Base-by-base conservation (phyloP, 176 grass and related monocot species). In the Rhynchospora tenuis region DNA sequence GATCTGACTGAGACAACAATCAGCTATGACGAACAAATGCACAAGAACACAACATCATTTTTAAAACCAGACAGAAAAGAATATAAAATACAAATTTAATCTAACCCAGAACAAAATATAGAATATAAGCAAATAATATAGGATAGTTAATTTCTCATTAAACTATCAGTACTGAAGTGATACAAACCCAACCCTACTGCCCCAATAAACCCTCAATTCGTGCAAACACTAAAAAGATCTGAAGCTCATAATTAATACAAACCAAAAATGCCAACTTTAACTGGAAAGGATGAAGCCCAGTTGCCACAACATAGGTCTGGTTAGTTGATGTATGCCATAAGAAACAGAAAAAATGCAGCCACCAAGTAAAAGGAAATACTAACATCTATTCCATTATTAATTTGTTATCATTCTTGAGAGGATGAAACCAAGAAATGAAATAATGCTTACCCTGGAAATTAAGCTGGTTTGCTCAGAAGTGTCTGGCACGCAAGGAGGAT, bases 391-490 rank as follows among this genome's bases (percentile, higher is more conserved):
- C 2, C 44, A 45, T 51, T 54, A 4, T 29, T 28, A 75, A 52
- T 75, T 29, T 75, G 23, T 75, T 29, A 75, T 26, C 22, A 26
- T 17, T 76, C 47, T 55, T 27, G 24, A 76, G 46, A 28, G 7
- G 54, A 29, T 55, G 42, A 52, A 76, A 55, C 48, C 46, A 76
- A 28, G 72, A 10, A 76, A 76, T 55, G 48, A 54, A 76, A 29
- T 76, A 76, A 16, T 87, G 80, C 80, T 83, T 89, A 93, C 91
- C 59, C 47, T 4, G n/a, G 88, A 59, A 19, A 87, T 84, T 64
- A 82, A 42, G 56, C 27, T 75, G 76, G 85, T 81, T 90, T 87
- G 69, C 33, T 92, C 84, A 87, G 82, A 90, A 83, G 47, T 89
- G 86, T 64, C 88, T 94, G 64, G 90, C 90, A 77, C 38, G 83